Evolutionary conservation across 768 basidiomycete species (phyloP), one percentile per base, ranked within the genome.

Genomic region (Kwoniella sp.): DNA sequence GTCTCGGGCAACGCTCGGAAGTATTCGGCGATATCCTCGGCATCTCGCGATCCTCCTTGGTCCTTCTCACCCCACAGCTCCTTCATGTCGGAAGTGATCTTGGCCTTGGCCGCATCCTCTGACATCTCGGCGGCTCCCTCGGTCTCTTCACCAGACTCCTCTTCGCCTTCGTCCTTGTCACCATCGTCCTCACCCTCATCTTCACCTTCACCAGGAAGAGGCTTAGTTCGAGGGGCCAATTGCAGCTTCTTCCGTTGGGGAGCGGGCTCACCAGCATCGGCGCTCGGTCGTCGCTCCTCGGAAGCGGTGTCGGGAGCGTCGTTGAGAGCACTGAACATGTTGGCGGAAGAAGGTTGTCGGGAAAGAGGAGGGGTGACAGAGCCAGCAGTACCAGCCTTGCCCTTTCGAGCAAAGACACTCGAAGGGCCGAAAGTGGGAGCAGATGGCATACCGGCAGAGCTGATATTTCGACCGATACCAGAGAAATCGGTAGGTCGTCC

Each of bases 21-120:
- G 83, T 93, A 94, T 26, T 86, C 86, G 71, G 92, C 92, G 13
- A 91, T 93, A 80, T 96, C 94, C 34, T 89, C 88, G 62, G 96
- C 79, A 74, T 88, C 90, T 70, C 91, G 59, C 26, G 79, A 77
- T 45, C 79, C 79, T 22, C 71, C 73, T 17, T 61, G 50, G 53
- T 74, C 79, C 69, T 80, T 80, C 57, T 89, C 72, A 91, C 87
- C 69, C 84, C 86, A 81, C 89, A 93, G 83, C 83, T 97, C 92
- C 81, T 91, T 92, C 61, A 83, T 82, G 71, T 94, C 91, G 72
- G 92, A 89, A 15, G 83, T 84, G 72, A 95, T 89, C 84, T 89
- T 90, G 79, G 86, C 86, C 81, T 85, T 84, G 38, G 87, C 90
- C 20, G 87, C 87, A 1, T 82, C 86, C 71, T 88, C 88, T 0